Evolutionary conservation across 2,329 filamentous ascomycete species (phyloP).

Genomic region (Aspergillus phoenicis): DNA sequence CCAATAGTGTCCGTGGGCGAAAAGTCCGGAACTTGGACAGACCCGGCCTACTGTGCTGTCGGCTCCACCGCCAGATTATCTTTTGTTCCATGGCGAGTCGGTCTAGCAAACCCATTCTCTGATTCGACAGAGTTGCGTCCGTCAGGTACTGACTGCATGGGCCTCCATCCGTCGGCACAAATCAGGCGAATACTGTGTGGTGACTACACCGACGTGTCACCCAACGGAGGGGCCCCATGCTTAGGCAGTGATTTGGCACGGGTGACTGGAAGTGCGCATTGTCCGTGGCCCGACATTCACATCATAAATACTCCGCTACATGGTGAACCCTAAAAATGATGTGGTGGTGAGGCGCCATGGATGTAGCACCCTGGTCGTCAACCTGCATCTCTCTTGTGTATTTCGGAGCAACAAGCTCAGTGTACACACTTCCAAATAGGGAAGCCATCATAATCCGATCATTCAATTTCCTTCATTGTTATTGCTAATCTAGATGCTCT

Average conservation of each 20-base stretch:
- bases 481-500: background rate
- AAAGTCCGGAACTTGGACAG: background rate
- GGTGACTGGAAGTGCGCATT: background rate
- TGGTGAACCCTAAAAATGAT: conserved; percentile 5
- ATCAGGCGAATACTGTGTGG: conserved; percentile 3
- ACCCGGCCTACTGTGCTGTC: background rate
- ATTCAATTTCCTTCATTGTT: background rate
- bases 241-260: conserved; percentile 7
- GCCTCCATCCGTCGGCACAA: background rate
- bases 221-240: background rate
- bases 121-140: conserved; percentile 5
- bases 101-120: conserved; percentile 1
- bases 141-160: conserved; percentile 10
- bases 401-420: background rate
- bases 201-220: conserved; percentile 2
- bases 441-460: background rate
- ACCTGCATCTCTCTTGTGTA: background rate
- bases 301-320: background rate
- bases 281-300: background rate
- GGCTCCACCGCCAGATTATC: conserved; percentile 4
- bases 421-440: background rate
- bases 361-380: background rate
- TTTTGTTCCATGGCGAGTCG: background rate
- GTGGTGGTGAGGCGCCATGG: conserved; percentile 7
- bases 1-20: background rate